Evolutionary conservation across 495 filamentous ascomycete genomes (phyloP).

Genomic region (Hypomontagnella submonticulosa): DNA sequence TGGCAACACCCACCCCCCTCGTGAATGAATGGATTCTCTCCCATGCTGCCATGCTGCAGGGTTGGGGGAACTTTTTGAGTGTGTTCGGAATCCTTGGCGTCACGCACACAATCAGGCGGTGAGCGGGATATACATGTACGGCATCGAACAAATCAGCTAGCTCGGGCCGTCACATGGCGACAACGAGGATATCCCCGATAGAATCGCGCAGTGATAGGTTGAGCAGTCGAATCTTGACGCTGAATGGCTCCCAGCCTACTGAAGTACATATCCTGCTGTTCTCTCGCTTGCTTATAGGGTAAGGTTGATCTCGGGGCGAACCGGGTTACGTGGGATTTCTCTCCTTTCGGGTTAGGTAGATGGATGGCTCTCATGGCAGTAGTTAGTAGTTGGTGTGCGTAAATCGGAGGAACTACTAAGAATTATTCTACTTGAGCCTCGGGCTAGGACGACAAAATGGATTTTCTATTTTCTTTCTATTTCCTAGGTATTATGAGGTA

Average conservation of each 20-base stretch:
- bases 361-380: neutral
- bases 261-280: slow-evolving; percentile 1
- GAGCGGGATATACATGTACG: slow-evolving; percentile 31
- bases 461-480: no score
- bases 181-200: slow-evolving; percentile 34
- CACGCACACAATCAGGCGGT: slow-evolving; percentile 46
- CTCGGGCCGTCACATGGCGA: slow-evolving; percentile 25
- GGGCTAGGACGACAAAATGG: neutral
- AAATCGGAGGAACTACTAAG: neutral
- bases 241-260: neutral
- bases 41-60: slow-evolving; percentile 31
- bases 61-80: slow-evolving; percentile 30
- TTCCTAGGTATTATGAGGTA: slow-evolving; percentile 5
- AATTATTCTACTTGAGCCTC: slow-evolving; percentile 7
- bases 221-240: no score
- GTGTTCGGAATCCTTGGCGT: slow-evolving; percentile 35
- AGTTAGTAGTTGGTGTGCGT: slow-evolving; percentile 5
- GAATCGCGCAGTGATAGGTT: slow-evolving; percentile 5
- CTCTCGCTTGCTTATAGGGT: slow-evolving; percentile 21
- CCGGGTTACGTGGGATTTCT: slow-evolving; percentile 24
- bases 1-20: slow-evolving; percentile 12
- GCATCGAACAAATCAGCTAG: slow-evolving; percentile 31
- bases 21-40: slow-evolving; percentile 21
- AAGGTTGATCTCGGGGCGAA: slow-evolving; percentile 19
- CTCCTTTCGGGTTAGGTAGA: neutral